A percentile compares a stretch with the other conserved stretches of the same genome.
Conservation (phyloP, 352 stramenopile genomes). For the Globisporangium emineosum region DNA sequence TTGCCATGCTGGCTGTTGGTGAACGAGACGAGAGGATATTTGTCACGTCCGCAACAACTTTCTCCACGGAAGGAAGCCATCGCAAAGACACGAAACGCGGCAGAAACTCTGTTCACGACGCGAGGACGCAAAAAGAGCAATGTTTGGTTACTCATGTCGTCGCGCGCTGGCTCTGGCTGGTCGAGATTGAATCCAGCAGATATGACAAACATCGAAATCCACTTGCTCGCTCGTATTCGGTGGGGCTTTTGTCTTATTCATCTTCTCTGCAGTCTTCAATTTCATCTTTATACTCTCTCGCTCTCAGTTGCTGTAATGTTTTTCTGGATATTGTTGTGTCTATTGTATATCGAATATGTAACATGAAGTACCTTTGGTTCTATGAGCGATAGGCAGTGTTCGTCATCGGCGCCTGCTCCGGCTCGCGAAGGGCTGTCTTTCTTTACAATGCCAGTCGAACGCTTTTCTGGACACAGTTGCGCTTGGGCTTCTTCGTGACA, state of each 20-base stretch:
- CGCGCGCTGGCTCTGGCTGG: neutral
- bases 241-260: neutral
- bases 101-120: no score
- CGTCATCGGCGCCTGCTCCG: neutral
- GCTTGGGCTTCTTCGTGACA: constrained; percentile 69
- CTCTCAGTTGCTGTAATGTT: neutral
- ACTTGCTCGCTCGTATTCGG: neutral
- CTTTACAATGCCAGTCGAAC: constrained; percentile 34
- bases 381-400: neutral
- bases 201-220: neutral
- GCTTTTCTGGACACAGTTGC: constrained; percentile 57
- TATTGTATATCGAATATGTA: constrained; percentile 13
- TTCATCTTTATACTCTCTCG: constrained; percentile 4
- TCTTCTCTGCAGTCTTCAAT: neutral
- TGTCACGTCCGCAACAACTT: neutral
- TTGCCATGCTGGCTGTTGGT: neutral
- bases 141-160: no score
- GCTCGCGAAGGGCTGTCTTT: neutral
- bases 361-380: constrained; percentile 3
- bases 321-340: constrained; percentile 9
- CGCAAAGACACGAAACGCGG: neutral
- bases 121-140: no score
- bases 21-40: neutral
- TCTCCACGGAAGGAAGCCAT: neutral
- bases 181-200: neutral